Evolutionary conservation across 2,329 filamentous ascomycete genomes (phyloP), one percentile per base, ranked within the genome.

Genomic region (Epichloe coenophiala): DNA sequence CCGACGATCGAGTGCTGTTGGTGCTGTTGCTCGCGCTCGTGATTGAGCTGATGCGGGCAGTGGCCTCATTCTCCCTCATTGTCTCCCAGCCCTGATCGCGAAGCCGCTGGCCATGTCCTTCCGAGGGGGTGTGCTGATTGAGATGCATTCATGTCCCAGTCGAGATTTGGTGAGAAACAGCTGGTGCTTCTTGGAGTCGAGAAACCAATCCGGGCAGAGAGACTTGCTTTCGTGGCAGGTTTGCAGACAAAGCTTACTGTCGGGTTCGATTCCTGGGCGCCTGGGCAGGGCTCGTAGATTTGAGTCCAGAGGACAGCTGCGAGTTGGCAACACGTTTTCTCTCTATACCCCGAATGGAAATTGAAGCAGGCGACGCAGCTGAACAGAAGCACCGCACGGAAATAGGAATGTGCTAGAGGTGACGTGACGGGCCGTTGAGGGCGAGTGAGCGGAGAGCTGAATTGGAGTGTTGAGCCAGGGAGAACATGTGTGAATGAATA

Each of bases 1-100:
- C 76, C 61, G 74, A 76, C 54, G 83, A 86, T 59, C 77, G 76
- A 67, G 76, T 79, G 70, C 81, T 86, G 60, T 80, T 76, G 61
- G 77, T 78, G 69, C 77, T 80, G 57, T 76, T 81, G 55, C 56
- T 60, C 36, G 58, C 60, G 60, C 61, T 65, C 59, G 65, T 64
- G 54, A 61, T 51, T 48, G 65, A 67, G 64, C 63, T 66, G 75
- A 83, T 77, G 69, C 81, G 82, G 68, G 74, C 73, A 60, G 68
- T 68, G 61, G 71, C 70, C 64, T 85, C 81, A 71, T 82, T 78
- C 68, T 76, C 78, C 69, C 81, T 78, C 83, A 87, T 86, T 68
- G 69, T 79, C 68, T 67, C 68, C 65, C 60, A 56, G 60, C 60
- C 59, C 60, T 63, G 57, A 59, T 58, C 53, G 57, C 53, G 59